Percentiles rank a stretch among this genome's conserved stretches.
Conservation (phyloP, 2,329 filamentous ascomycete species). For the Pyrenochaeta sp. region DNA sequence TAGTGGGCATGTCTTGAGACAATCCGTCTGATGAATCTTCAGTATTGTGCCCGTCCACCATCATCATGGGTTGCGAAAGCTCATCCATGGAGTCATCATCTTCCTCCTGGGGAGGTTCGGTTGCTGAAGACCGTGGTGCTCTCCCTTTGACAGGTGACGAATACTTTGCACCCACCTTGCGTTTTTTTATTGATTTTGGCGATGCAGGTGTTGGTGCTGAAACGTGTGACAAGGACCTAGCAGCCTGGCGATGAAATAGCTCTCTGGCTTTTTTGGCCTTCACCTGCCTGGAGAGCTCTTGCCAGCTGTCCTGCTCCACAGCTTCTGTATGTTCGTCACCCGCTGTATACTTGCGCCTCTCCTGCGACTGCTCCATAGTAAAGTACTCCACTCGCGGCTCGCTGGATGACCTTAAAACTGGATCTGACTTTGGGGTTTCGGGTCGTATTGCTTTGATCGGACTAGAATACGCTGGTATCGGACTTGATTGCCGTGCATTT, state of each 20-base stretch:
- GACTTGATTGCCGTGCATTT: constrained; percentile 47
- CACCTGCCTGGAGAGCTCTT: constrained; percentile 32
- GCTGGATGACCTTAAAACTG: constrained; percentile 41
- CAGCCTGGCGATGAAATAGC: constrained; percentile 31
- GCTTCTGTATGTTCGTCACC: constrained; percentile 17
- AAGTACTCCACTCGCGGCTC: constrained; percentile 55
- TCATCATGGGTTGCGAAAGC: constrained; percentile 17
- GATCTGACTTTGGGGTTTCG: constrained; percentile 29
- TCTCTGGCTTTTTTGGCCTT: constrained; percentile 27
- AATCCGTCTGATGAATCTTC: constrained; percentile 46
- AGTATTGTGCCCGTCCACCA: constrained; percentile 20
- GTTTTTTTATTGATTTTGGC: constrained; percentile 18
- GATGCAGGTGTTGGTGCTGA: constrained; percentile 33
- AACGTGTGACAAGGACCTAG: constrained; percentile 34
- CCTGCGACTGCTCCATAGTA: constrained; percentile 56
- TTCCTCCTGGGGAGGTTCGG: constrained; percentile 25
- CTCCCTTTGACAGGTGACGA: constrained; percentile 37
- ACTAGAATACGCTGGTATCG: constrained; percentile 48
- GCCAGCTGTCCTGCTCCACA: constrained; percentile 41
- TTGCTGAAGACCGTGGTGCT: neutral
- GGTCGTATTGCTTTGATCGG: constrained; percentile 42
- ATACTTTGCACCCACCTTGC: constrained; percentile 23
- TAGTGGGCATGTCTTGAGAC: constrained; percentile 26
- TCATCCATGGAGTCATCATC: constrained; percentile 34
- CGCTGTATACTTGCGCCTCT: constrained; percentile 40